Conservation (phyloP, 2,329 filamentous ascomycete genomes). For the Phyllosticta ampelicida region DNA sequence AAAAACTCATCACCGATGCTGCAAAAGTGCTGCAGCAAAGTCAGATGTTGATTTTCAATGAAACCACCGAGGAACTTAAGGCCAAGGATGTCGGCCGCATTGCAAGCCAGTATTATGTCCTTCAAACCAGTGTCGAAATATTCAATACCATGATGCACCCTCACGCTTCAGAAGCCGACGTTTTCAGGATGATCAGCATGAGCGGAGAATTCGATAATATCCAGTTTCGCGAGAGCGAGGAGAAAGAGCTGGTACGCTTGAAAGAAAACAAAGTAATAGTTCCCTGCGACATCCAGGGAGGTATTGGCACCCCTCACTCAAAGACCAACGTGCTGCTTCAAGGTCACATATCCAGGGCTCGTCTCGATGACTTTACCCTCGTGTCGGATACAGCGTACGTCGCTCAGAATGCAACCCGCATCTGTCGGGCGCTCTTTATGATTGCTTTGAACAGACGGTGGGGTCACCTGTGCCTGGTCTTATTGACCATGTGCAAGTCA, state of each 20-base stretch:
- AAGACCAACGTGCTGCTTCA: constrained; percentile 96
- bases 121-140: constrained; percentile 86
- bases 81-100: constrained; percentile 95
- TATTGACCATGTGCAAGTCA: constrained; percentile 87
- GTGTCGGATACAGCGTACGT: constrained; percentile 90
- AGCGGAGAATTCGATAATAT: constrained; percentile 98
- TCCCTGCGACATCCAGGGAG: constrained; percentile 67
- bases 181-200: constrained; percentile 93
- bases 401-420: constrained; percentile 87
- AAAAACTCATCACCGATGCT: constrained; percentile 79
- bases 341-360: constrained; percentile 79
- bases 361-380: constrained; percentile 86
- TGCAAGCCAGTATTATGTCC: constrained; percentile 92
- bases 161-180: constrained; percentile 76
- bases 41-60: constrained; percentile 99
- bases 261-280: constrained; percentile 51
- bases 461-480: constrained; percentile 88
- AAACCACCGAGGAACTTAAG: constrained; percentile 80
- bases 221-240: constrained; percentile 81
- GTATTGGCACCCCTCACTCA: constrained; percentile 57
- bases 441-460: constrained; percentile 89
- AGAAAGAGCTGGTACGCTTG: constrained; percentile 70
- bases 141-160: constrained; percentile 94
- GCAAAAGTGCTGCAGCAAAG: constrained; percentile 79
- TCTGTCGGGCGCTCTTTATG: constrained; percentile 93